Base-by-base conservation (phyloP, 192 early-diverging fungal genomes). In the Backusella australiensis region DNA sequence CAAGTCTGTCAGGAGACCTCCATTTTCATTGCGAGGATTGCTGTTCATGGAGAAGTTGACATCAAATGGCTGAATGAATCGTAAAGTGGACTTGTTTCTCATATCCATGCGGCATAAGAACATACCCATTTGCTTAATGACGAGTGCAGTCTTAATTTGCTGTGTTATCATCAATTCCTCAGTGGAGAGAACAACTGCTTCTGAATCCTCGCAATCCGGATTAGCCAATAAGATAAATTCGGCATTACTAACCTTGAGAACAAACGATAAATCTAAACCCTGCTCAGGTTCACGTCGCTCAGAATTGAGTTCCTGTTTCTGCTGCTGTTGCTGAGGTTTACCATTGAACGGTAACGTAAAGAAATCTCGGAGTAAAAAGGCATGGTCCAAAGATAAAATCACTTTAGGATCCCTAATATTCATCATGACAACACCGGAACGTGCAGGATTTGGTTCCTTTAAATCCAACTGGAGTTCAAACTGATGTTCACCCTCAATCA, bases 11-110 rank as follows among this genome's bases (percentile, higher is more conserved):
- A 42, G 39, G 14, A 44, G 26, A 35, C 73, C 72, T 2, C 69
- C 73, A 19, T 74, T 34, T 0, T 36, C 49, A 19, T 23, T 66
- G 3, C n/a, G 66, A 0, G 52, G 26, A 15, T 74, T 73, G 34
- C 86, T 90, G 75, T 97, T 96, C 90, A 96, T 90, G 23, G 78
- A 79, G 12, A 95, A 71, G 4, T 91, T 90, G 17, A 97, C 80
- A 67, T 97, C 91, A 81, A 97, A 97, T 53, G 94, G 94, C 75
- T 98, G 93, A 78, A 99, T 94, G 56, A 98, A 94, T 7, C 91
- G 89, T 23, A 98, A 78, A 6, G 86, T 86, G 0, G 96, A 95
- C 42, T 94, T 91, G 8, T 91, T 85, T 12, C 94, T 85, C 67
- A 89, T 91, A 77, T 96, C 93, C 90, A 98, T 94, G 11, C 88